phyloP scores from a whole-genome alignment of 176 grass and related monocot species.

The Triticum urartu region DNA sequence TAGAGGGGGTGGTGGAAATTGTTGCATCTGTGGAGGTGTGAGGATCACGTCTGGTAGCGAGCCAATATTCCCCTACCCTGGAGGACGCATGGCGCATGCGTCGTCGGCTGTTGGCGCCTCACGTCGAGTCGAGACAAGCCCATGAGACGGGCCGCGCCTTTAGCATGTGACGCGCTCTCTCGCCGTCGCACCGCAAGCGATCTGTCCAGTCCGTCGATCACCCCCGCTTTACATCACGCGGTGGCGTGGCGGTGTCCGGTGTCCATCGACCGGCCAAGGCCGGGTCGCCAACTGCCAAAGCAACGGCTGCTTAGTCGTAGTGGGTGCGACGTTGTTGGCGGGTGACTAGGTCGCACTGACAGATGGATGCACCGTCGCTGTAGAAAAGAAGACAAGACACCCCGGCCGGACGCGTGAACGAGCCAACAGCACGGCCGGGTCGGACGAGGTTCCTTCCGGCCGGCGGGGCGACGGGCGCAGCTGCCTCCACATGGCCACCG shows the following conservation, averaged over 20 bases:
- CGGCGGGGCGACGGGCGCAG: too few relatives aligned
- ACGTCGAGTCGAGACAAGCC: constrained; percentile 33
- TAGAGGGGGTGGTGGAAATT: neutral
- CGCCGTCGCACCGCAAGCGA: neutral
- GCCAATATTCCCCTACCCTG: neutral
- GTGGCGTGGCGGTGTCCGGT: neutral
- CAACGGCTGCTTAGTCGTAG: neutral
- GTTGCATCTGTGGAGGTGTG: neutral
- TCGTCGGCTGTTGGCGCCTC: constrained; percentile 28
- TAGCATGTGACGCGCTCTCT: constrained; percentile 1
- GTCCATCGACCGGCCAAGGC: neutral
- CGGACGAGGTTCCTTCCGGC: neutral
- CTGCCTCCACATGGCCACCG: neutral
- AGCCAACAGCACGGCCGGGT: neutral
- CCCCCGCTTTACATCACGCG: neutral
- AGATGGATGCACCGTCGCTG: neutral
- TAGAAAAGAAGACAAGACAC: neutral
- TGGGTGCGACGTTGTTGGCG: neutral
- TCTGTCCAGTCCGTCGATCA: neutral
- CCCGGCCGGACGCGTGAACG: neutral
- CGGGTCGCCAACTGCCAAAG: neutral
- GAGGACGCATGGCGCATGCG: neutral
- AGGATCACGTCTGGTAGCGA: neutral
- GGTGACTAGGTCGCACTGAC: neutral
- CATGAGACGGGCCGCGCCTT: constrained; percentile 31